Base-by-base conservation (phyloP, 768 basidiomycete genomes). In the Agrocybe pediades region DNA sequence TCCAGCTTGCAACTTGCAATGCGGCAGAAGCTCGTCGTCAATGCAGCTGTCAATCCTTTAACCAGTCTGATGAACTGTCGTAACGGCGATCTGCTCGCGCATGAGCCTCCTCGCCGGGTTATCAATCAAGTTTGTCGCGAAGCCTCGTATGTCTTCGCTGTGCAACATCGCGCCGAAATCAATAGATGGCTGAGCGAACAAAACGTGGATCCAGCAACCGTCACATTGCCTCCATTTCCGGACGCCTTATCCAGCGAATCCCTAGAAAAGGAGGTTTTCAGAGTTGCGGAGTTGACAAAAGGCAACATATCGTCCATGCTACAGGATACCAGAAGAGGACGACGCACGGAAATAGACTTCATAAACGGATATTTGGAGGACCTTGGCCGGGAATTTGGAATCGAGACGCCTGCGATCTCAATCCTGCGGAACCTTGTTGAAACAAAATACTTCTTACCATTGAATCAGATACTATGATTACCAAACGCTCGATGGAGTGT, bases 301-400 rank as follows among this genome's bases (percentile, higher is more conserved):
- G 71, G 72, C 13, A 93, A 95, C 65, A 79, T 85, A 47, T 93
- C 92, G 6, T 91, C 88, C 15, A 97, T 93, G 83, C 74, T 94
- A 16, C 66, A 74, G 15, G 93, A 96, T 64, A 67, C 95, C 24
- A 78, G 77, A 57, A 68, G 70, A 26, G 86, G 86, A 40, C 72
- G 74, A 47, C 56, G 64, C 5, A 95, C 93, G 0, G 95, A 98
- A 72, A 80, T 98, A 20, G 82, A 88, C 16, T 90, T 74, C 62
- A 75, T 97, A 62, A 94, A 91, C 55, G 95, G 95, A 4, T 92
- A 94, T 66, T 68, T 98, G 45, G 64, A 85, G 24, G 70, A 73
- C 7, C 70, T 93, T 7, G 95, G 88, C 21, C 60, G 70, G 43
- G 68, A 74, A 33, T 80, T 87, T 59, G 71, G 74, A 6, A 72